phyloP scores from a whole-genome alignment of 768 basidiomycete species.

The Fomitopsis serialis region DNA sequence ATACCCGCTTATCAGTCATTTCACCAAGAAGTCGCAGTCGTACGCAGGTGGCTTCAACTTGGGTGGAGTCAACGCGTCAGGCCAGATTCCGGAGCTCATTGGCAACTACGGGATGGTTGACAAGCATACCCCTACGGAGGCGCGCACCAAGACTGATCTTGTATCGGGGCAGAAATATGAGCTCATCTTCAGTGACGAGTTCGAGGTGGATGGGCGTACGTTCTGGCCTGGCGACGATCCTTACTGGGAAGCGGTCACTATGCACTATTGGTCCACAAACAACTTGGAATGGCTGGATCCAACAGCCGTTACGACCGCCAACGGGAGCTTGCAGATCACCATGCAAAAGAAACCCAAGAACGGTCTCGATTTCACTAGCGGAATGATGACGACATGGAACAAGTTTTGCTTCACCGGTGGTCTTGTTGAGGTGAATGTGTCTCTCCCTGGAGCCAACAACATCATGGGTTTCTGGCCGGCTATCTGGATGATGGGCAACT shows the following conservation, averaged over 20 bases:
- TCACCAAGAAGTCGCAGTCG: conserved; percentile 23
- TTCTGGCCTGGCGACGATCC: conserved; percentile 78
- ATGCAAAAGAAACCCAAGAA: conserved; percentile 57
- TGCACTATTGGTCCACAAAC: conserved; percentile 72
- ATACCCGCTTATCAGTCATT: conserved; percentile 38
- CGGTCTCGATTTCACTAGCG: conserved; percentile 32
- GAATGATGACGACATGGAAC: conserved; percentile 59
- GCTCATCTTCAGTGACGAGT: conserved; percentile 84
- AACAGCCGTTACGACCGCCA: conserved; percentile 43
- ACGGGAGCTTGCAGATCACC: conserved; percentile 37
- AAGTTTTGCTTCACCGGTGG: conserved; percentile 91
- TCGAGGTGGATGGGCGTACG: conserved; percentile 63
- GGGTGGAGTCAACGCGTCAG: conserved; percentile 40
- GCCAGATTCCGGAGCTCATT: conserved; percentile 37
- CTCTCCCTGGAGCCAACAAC: conserved; percentile 63
- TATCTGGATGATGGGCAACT: conserved; percentile 61
- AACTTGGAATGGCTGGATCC: conserved; percentile 85
- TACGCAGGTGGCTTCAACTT: conserved; percentile 39
- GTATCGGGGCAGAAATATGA: conserved; percentile 29
- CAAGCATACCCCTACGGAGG: conserved; percentile 43
- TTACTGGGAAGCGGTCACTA: conserved; percentile 79
- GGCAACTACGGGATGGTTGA: conserved; percentile 50
- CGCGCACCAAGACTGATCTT: conserved; percentile 29
- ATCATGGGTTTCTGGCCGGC: conserved; percentile 44
- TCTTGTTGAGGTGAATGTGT: conserved; percentile 59